phyloP scores from a whole-genome alignment of 176 grass and related monocot species.

The Coix lacrymajobi region DNA sequence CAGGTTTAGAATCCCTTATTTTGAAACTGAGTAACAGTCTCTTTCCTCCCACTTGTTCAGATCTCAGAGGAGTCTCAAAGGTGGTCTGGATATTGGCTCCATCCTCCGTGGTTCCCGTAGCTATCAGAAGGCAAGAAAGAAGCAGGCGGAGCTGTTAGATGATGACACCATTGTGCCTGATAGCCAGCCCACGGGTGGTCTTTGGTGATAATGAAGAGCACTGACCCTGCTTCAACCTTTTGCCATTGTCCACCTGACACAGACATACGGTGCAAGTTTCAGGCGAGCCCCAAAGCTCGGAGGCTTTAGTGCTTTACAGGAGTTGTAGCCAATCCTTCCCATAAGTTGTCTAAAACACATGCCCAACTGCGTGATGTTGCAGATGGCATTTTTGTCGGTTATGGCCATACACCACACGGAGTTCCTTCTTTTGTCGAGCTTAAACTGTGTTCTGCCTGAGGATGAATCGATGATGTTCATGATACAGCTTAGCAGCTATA shows the following conservation, averaged over 20 bases:
- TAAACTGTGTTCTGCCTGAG: background rate
- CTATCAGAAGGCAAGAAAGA: constrained; percentile 73
- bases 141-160: constrained; percentile 43
- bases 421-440: background rate
- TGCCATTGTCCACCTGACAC: background rate
- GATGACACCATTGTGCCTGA: constrained; percentile 54
- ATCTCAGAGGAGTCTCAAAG: constrained; percentile 47
- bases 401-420: background rate
- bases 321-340: background rate
- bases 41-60: constrained; percentile 37
- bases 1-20: background rate
- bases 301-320: background rate
- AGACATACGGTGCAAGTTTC: background rate
- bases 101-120: constrained; percentile 68
- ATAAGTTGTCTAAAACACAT: background rate
- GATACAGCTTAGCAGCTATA: background rate
- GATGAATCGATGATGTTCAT: background rate
- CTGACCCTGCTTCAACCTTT: background rate
- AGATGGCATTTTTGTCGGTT: background rate
- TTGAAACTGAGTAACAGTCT: background rate
- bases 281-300: background rate
- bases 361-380: background rate
- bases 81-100: constrained; percentile 30
- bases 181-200: constrained; percentile 43
- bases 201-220: background rate